phyloP scores from a whole-genome alignment of 495 filamentous ascomycete species.

The Penicillium fimorum region DNA sequence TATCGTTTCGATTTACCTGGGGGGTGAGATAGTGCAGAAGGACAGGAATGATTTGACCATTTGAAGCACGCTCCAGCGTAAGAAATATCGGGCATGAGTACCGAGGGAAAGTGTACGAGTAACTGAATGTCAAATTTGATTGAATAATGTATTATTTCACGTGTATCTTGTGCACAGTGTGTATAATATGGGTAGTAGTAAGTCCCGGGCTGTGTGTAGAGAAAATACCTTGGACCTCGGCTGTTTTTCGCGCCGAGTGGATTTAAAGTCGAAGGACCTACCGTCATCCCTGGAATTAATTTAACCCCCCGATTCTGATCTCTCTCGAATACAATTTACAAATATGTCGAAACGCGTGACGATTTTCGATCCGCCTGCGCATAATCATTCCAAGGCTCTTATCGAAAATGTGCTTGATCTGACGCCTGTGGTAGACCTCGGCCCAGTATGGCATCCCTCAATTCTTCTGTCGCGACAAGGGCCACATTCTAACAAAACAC shows the following conservation, averaged over 20 bases:
- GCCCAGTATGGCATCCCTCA: constrained; percentile 56
- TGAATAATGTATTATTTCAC: not conserved
- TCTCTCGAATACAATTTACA: not conserved
- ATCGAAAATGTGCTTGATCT: constrained; percentile 91
- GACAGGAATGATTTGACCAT: not conserved
- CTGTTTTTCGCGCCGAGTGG: constrained; percentile 12
- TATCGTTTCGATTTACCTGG: constrained; percentile 34
- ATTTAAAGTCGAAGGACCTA: constrained; percentile 15
- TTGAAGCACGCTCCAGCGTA: not conserved
- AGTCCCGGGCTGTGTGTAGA: not conserved
- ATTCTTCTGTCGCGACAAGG: not conserved
- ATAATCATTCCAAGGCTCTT: constrained; percentile 67
- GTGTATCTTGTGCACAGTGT: not conserved
- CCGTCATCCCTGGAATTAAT: constrained; percentile 11
- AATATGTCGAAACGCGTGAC: constrained; percentile 52
- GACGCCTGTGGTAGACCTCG: constrained; percentile 74
- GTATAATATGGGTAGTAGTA: not conserved
- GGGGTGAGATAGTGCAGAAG: constrained; percentile 13
- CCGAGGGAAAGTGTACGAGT: not conserved
- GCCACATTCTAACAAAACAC: constrained; percentile 5
- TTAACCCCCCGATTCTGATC: not conserved
- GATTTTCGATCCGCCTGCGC: constrained; percentile 70
- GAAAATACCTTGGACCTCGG: constrained; percentile 22
- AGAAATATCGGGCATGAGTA: not conserved
- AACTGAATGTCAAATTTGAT: not conserved